A percentile compares a stretch with the other conserved stretches of the same genome.
Evolutionary conservation across 169 alveolate genomes (phyloP).

Genomic region (Theileria parva): DNA sequence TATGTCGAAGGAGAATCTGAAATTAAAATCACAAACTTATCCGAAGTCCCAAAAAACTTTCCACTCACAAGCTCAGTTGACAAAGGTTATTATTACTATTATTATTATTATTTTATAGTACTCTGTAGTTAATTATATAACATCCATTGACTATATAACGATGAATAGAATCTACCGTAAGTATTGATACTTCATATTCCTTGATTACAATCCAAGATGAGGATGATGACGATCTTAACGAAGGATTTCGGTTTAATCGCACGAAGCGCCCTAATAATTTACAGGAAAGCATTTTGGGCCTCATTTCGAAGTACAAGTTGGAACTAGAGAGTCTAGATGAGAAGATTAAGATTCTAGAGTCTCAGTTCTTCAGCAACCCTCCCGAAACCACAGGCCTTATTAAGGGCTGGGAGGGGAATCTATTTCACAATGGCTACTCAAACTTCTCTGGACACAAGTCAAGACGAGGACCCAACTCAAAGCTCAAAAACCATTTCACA

Average conservation of each 20-base stretch:
- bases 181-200: slow-evolving; percentile 10
- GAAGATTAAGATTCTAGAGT: slow-evolving; percentile 60
- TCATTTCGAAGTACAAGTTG: slow-evolving; percentile 28
- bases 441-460: slow-evolving; percentile 33
- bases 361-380: slow-evolving; percentile 60
- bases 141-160: background rate
- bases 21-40: background rate
- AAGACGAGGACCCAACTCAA: slow-evolving; percentile 40
- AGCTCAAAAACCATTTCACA: slow-evolving; percentile 29
- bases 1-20: background rate
- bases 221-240: slow-evolving; percentile 27
- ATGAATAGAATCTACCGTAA: background rate
- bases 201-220: background rate
- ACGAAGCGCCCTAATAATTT: slow-evolving; percentile 32
- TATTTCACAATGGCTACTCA: slow-evolving; percentile 26
- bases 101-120: background rate
- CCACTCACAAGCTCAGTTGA: background rate
- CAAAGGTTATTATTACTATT: background rate
- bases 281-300: slow-evolving; percentile 52
- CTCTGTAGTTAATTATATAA: background rate
- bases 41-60: background rate
- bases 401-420: slow-evolving; percentile 64
- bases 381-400: slow-evolving; percentile 63
- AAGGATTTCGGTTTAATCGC: slow-evolving; percentile 47
- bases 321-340: slow-evolving; percentile 58